phyloP scores from a whole-genome alignment of 805 yeast species.

The Candida boidinii region DNA sequence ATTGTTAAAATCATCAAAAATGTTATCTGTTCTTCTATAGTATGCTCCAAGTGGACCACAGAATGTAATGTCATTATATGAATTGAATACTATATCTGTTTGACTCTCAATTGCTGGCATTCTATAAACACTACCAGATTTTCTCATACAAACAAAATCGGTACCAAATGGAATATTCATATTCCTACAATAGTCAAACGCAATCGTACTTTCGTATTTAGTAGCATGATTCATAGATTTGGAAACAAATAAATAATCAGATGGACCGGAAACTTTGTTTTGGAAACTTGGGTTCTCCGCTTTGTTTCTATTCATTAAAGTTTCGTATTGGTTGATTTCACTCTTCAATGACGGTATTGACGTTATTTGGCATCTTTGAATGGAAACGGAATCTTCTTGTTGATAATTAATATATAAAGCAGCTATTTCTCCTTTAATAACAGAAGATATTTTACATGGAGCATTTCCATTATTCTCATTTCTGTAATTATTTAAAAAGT shows the following conservation, averaged over 20 bases:
- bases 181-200: conserved; percentile 76
- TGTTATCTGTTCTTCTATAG: conserved; percentile 10
- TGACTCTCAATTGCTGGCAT: conserved; percentile 69
- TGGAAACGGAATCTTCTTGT: conserved; percentile 68
- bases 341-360: conserved; percentile 32
- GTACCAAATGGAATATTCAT: conserved; percentile 39
- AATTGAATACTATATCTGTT: conserved; percentile 53
- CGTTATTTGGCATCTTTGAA: conserved; percentile 77
- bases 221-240: conserved; percentile 68
- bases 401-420: too few relatives aligned
- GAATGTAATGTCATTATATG: conserved; percentile 56
- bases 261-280: conserved; percentile 12
- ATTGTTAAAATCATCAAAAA: too few relatives aligned
- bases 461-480: too few relatives aligned
- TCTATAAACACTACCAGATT: conserved; percentile 78
- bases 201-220: conserved; percentile 71
- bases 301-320: conserved; percentile 9
- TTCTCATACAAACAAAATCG: conserved; percentile 78
- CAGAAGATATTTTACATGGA: conserved; percentile 61
- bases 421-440: conserved; percentile 63
- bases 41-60: conserved; percentile 51
- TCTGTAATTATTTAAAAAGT: conserved; percentile 53
- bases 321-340: conserved; percentile 15
- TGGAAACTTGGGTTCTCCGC: conserved; percentile 10
- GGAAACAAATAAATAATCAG: conserved; percentile 64